Evolutionary conservation across 352 stramenopile genomes (phyloP).

Genomic region (Pythium rhizo-oryzae): DNA sequence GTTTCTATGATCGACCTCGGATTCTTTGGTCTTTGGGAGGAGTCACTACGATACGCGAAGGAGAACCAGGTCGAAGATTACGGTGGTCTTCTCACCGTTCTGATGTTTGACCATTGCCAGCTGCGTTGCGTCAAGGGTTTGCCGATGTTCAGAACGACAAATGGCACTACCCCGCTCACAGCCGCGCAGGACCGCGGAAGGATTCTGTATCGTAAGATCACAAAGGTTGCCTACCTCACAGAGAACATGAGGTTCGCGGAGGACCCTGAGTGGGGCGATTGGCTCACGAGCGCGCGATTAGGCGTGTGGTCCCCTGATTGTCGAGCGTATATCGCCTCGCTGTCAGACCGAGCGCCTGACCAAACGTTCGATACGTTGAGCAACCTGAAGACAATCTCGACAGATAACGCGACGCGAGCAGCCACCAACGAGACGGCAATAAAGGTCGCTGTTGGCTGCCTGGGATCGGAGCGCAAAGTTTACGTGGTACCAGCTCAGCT

Average conservation of each 20-base stretch:
- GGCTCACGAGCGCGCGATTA: constrained; percentile 5
- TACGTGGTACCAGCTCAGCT: too few relatives aligned
- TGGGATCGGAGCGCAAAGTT: too few relatives aligned
- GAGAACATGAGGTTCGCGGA: constrained; percentile 27
- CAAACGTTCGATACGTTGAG: too few relatives aligned
- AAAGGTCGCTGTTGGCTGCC: too few relatives aligned
- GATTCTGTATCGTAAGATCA: constrained; percentile 20
- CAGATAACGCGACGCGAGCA: too few relatives aligned
- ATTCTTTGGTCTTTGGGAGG: constrained; percentile 36
- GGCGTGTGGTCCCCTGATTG: too few relatives aligned
- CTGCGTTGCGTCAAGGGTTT: not conserved
- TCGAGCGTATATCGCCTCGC: too few relatives aligned
- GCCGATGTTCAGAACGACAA: constrained; percentile 12
- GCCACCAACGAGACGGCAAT: too few relatives aligned
- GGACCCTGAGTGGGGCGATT: constrained; percentile 27
- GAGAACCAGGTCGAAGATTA: constrained; percentile 13
- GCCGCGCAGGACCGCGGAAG: not conserved
- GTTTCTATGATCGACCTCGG: constrained; percentile 28
- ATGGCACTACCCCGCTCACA: not conserved
- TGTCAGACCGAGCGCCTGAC: too few relatives aligned
- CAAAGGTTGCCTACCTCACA: constrained; percentile 25
- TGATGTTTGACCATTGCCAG: constrained; percentile 17
- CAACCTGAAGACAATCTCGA: too few relatives aligned
- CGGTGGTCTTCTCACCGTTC: constrained; percentile 3
- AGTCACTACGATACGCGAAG: constrained; percentile 25